phyloP scores from a whole-genome alignment of 1,139 yeast genomes.

The Torulaspora globosa region DNA sequence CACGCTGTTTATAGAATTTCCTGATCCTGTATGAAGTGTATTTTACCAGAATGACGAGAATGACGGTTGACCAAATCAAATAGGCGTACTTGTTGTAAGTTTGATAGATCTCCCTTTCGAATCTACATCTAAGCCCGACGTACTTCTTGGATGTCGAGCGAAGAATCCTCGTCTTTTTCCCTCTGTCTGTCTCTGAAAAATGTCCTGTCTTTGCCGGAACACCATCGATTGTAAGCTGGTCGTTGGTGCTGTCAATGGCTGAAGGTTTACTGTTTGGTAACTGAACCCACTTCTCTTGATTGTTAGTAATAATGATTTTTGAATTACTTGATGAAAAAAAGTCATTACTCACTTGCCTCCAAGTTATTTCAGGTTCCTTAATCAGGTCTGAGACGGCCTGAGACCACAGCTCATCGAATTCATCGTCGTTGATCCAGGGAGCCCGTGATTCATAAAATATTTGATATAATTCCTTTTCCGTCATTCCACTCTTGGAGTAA shows the following conservation, averaged over 20 bases:
- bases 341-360: constrained; percentile 64
- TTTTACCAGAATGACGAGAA: constrained; percentile 30
- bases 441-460: constrained; percentile 52
- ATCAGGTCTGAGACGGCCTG: constrained; percentile 61
- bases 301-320: constrained; percentile 29
- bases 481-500: constrained; percentile 50
- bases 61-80: constrained; percentile 37
- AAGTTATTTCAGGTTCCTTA: constrained; percentile 71
- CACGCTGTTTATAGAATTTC: constrained; percentile 41
- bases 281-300: constrained; percentile 22
- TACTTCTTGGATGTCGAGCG: constrained; percentile 71
- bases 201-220: constrained; percentile 39
- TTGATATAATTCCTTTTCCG: constrained; percentile 53
- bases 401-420: constrained; percentile 78
- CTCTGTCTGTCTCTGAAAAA: constrained; percentile 32
- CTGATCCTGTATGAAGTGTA: constrained; percentile 39
- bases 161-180: constrained; percentile 46
- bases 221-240: constrained; percentile 37
- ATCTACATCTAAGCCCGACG: constrained; percentile 57
- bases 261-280: constrained; percentile 31
- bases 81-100: constrained; percentile 45
- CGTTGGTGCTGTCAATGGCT: constrained; percentile 33
- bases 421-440: constrained; percentile 58
- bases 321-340: constrained; percentile 8
- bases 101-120: constrained; percentile 53